Evolutionary conservation across 1,284 basidiomycete genomes (phyloP).

Genomic region (Trametes polyzona): DNA sequence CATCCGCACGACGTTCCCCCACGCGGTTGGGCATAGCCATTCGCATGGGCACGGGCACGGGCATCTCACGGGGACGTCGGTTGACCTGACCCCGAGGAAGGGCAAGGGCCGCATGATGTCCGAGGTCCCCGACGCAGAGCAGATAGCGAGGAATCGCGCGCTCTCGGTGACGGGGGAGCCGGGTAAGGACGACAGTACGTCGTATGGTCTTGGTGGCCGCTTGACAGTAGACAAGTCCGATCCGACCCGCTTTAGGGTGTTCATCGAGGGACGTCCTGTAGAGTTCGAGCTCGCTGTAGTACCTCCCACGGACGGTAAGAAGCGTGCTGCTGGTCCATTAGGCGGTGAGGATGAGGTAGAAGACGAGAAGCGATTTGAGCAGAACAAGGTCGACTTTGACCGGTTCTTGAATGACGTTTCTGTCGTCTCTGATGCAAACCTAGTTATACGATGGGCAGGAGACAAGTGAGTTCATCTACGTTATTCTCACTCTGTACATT

Average conservation of each 20-base stretch:
- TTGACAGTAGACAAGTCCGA: slow-evolving; percentile 56
- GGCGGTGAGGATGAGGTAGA: slow-evolving; percentile 52
- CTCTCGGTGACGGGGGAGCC: neutral
- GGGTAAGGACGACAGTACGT: slow-evolving; percentile 17
- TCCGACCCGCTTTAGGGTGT: slow-evolving; percentile 55
- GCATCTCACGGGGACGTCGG: slow-evolving; percentile 3
- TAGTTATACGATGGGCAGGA: slow-evolving; percentile 70
- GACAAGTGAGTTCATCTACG: slow-evolving; percentile 53
- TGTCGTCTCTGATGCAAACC: slow-evolving; percentile 55
- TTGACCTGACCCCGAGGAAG: slow-evolving; percentile 21
- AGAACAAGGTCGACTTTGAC: slow-evolving; percentile 57
- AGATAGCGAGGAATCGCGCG: slow-evolving; percentile 5
- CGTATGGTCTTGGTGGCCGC: slow-evolving; percentile 55
- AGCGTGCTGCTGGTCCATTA: slow-evolving; percentile 35
- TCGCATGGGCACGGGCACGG: neutral
- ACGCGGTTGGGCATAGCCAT: slow-evolving; percentile 34
- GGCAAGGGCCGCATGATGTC: slow-evolving; percentile 32
- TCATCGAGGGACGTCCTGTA: slow-evolving; percentile 56
- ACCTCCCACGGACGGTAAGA: slow-evolving; percentile 28
- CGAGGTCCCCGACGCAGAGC: slow-evolving; percentile 13
- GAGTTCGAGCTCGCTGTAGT: slow-evolving; percentile 69
- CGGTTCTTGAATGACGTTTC: slow-evolving; percentile 58
- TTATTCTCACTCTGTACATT: neutral
- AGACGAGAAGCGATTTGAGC: slow-evolving; percentile 55
- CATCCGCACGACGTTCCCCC: slow-evolving; percentile 51